Percentiles rank a stretch among this genome's conserved stretches.
Conservation (phyloP, 331 rosid genomes). For the Acacia concinna region DNA sequence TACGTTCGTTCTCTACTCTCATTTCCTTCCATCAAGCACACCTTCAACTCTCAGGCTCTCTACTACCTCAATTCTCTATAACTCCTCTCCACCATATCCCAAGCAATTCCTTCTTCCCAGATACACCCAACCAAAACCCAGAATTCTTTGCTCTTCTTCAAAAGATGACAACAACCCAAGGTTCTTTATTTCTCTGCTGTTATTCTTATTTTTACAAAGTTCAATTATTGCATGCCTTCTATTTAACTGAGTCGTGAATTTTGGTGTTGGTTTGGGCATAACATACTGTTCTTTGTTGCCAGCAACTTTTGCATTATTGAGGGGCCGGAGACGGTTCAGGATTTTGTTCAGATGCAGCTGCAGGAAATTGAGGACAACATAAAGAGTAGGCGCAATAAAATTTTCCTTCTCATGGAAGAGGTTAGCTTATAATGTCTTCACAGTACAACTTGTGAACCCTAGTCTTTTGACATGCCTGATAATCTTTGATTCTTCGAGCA, state of each 20-base stretch:
- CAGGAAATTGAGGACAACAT: constrained; percentile 89
- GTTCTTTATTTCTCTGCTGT: constrained; percentile 24
- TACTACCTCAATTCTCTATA: not conserved
- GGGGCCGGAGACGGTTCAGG: constrained; percentile 96
- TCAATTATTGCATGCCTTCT: not conserved
- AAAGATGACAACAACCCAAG: constrained; percentile 64
- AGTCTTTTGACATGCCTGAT: not conserved
- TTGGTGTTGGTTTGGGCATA: constrained; percentile 24
- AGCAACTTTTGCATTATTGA: constrained; percentile 93
- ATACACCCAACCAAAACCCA: constrained; percentile 31
- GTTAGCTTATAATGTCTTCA: constrained; percentile 34
- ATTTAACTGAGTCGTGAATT: constrained; percentile 9
- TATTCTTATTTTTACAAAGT: not conserved
- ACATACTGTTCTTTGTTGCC: not conserved
- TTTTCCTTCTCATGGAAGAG: constrained; percentile 99
- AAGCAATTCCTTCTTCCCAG: constrained; percentile 33
- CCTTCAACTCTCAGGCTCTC: constrained; percentile 33
- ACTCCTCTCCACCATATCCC: not conserved
- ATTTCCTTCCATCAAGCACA: constrained; percentile 30
- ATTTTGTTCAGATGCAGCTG: constrained; percentile 84
- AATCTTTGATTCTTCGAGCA: constrained; percentile 28
- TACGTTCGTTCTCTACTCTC: constrained; percentile 44
- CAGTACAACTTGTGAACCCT: not conserved
- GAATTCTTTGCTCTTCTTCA: constrained; percentile 50
- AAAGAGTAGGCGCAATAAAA: constrained; percentile 80